Evolutionary conservation across 371 early-diverging fungal genomes (phyloP), one percentile per base, ranked within the genome.

Genomic region (Circinella umbellata): DNA sequence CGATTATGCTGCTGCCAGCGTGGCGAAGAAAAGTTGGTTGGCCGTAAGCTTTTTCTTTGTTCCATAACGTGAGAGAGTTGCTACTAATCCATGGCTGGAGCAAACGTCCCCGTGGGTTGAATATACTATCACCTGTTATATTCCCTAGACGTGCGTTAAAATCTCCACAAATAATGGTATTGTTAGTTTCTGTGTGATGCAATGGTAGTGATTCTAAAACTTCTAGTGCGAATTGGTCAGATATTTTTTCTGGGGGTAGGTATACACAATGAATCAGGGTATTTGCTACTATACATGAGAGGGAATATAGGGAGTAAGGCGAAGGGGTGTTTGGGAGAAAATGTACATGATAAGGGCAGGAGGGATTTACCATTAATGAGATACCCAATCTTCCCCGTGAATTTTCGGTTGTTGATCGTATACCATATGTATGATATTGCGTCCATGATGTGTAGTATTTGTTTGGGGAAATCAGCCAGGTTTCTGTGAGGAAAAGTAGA

Each of bases 401-500:
- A 4, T 4, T 4, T 5, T 11, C 10, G 4, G 4, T 49, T 5
- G 4, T n/a, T 4, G 5, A 54, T 20, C 39, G 39, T 6, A 6
- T 10, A n/a, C 66, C 74, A 61, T 74, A 70, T 34, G 18, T 46
- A 38, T 70, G 63, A 36, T 62, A 35, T 51, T 73, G 66, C 34
- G 27, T 42, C 66, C 69, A 73, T 13, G 36, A 35, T 4, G 69
- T 73, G 4, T 37, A 48, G 42, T 18, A 69, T 61, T 17, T 15
- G 34, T 62, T 49, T 51, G 68, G 64, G 48, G 59, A 15, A 6
- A 63, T 11, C 3, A 67, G 68, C 70, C 74, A 74, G 4, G 71
- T 74, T 61, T 74, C 74, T 34, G 66, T 68, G 17, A 74, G 37
- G 18, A 74, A 68, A 68, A 68, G 60, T 13, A 70, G 27, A 11